Conservation (phyloP, 2,329 filamentous ascomycete species). For the Apiospora kogelbergensis region DNA sequence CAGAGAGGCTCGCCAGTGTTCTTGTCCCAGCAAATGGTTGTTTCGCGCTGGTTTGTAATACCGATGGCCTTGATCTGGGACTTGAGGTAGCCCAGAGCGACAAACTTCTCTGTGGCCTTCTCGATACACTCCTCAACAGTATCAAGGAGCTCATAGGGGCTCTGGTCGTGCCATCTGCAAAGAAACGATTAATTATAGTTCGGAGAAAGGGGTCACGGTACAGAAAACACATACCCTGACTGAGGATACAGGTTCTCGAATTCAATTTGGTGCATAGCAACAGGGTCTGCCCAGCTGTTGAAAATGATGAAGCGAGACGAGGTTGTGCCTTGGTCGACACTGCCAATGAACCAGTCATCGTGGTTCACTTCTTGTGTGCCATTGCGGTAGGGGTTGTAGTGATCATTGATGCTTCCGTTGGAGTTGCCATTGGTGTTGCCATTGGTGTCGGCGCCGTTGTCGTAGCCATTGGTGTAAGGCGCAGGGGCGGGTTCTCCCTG, state of each 20-base stretch:
- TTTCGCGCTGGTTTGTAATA: slow-evolving; percentile 90
- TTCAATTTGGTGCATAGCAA: slow-evolving; percentile 83
- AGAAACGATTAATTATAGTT: slow-evolving; percentile 7
- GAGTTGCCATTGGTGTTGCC: neutral
- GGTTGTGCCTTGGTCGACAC: slow-evolving; percentile 89
- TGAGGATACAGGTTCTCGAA: slow-evolving; percentile 83
- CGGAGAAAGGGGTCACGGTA: slow-evolving; percentile 4
- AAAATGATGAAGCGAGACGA: slow-evolving; percentile 91
- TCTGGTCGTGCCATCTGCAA: slow-evolving; percentile 83
- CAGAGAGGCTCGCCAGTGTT: slow-evolving; percentile 76
- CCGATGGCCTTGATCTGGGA: slow-evolving; percentile 75
- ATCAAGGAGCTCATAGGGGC: slow-evolving; percentile 72
- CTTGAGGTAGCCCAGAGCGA: slow-evolving; percentile 64
- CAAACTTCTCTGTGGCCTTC: slow-evolving; percentile 70
- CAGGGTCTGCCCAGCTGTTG: slow-evolving; percentile 72
- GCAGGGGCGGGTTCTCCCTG: neutral
- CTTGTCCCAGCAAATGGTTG: slow-evolving; percentile 81
- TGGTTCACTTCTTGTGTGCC: neutral
- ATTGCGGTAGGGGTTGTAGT: neutral
- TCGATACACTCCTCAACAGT: slow-evolving; percentile 81
- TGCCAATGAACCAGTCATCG: slow-evolving; percentile 70
- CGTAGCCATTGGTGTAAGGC: neutral
- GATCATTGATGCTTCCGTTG: too few relatives aligned
- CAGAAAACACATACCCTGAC: slow-evolving; percentile 66
- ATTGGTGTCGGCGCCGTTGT: neutral